Conservation (phyloP, 495 filamentous ascomycete species). For the Xeromyces bisporus region DNA sequence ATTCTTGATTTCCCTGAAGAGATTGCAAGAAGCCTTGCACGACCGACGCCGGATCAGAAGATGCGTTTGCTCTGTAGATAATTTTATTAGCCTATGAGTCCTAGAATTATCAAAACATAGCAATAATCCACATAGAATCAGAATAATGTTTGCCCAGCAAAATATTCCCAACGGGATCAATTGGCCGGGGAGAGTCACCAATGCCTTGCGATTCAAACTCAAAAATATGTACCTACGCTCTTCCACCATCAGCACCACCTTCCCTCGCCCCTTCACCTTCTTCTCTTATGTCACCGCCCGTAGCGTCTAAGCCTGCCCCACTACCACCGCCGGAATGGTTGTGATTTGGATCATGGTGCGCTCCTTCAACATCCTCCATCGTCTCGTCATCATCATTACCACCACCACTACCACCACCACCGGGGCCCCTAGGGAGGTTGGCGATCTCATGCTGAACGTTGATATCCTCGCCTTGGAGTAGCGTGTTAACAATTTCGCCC, state of each 20-base stretch:
- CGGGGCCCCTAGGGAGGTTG: constrained; percentile 33
- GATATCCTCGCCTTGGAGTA: constrained; percentile 82
- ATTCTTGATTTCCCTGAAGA: constrained; percentile 39
- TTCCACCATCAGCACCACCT: constrained; percentile 85
- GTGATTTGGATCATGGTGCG: constrained; percentile 35
- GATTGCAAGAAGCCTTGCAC: constrained; percentile 83
- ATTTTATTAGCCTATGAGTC: constrained; percentile 7
- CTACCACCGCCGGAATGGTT: constrained; percentile 47
- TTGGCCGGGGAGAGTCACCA: constrained; percentile 2
- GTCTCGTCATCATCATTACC: constrained; percentile 50
- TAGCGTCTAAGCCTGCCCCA: constrained; percentile 70
- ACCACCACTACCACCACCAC: constrained; percentile 31
- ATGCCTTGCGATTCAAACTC: constrained; percentile 11
- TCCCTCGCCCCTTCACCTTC: constrained; percentile 78
- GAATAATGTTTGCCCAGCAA: too few species aligned
- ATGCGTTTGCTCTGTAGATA: constrained; percentile 18
- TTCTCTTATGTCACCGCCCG: constrained; percentile 75
- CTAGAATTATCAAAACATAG: not conserved
- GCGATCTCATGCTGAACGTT: constrained; percentile 64
- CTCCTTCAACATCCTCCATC: constrained; percentile 69
- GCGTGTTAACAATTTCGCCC: constrained; percentile 64
- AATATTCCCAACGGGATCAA: not conserved
- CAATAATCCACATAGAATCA: not conserved
- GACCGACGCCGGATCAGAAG: constrained; percentile 41
- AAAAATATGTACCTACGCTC: constrained; percentile 85